phyloP scores from a whole-genome alignment of 2,329 filamentous ascomycete genomes.

The Neopestalotiopsis clavispora region DNA sequence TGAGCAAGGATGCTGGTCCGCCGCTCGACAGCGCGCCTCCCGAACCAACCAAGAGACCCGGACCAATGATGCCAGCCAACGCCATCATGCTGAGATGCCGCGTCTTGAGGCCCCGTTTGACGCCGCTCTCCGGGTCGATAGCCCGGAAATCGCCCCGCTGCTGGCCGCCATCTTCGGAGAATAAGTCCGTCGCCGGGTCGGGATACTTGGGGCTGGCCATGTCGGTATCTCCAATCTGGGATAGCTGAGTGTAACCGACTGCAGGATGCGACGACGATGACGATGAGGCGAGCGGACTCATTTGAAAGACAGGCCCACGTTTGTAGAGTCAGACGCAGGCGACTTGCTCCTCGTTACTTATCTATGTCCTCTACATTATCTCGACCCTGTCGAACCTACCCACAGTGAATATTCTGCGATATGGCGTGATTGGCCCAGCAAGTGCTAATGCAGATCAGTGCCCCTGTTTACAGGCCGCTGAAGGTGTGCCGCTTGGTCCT shows the following conservation, averaged over 20 bases:
- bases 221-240: neutral
- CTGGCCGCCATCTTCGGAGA: slow-evolving; percentile 7
- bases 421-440: slow-evolving; percentile 6
- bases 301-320: neutral
- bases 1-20: slow-evolving; percentile 73
- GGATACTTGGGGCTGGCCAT: slow-evolving; percentile 12
- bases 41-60: slow-evolving; percentile 73
- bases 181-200: neutral
- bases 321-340: neutral
- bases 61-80: slow-evolving; percentile 67
- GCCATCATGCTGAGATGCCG: slow-evolving; percentile 69
- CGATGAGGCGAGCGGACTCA: neutral
- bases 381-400: neutral
- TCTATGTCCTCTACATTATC: neutral
- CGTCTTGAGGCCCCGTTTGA: slow-evolving; percentile 69
- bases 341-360: neutral
- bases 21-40: slow-evolving; percentile 71
- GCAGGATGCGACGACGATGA: neutral
- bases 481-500: neutral
- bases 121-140: slow-evolving; percentile 56
- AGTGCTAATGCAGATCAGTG: slow-evolving; percentile 1
- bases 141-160: slow-evolving; percentile 11
- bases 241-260: neutral
- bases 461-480: neutral
- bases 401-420: slow-evolving; percentile 3